Evolutionary conservation across 169 alveolate species (phyloP), one percentile per base, ranked within the genome.

Genomic region (Plasmodium blacklocki): DNA sequence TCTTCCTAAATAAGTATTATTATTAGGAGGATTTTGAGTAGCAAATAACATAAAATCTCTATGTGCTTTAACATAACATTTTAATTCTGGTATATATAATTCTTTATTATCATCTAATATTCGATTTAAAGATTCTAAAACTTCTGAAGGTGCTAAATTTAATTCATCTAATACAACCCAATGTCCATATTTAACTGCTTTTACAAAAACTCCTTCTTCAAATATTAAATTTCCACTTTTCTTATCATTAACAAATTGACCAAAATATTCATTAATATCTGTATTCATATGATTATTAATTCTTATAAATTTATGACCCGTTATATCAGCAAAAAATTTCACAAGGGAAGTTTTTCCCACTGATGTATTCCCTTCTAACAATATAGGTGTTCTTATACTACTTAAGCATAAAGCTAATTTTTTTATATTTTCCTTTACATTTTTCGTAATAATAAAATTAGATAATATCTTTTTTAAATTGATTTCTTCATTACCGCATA

Each of bases 321-420:
- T 96, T 5, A 97, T 92, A 29, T 93, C 95, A 0, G 99, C 98
- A 62, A 99, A 92, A 94, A 97, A 98, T 60, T 97, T 95, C 8
- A 99, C 99, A 73, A 99, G 90, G 7, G 99, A 96, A 9, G 99
- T 99, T 92, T 99, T 99, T 15, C 99, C 99, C 2, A 99, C 98
- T 7, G 99, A 97, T 14, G 99, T 99, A 1, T 99, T 99, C 1
- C 99, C 99, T 92, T 99, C 99, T 75, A 99, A 95, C 74, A 99
- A 95, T 18, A 99, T 96, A 3, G 99, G 99, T 56, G 98, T 97
- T 32, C 98, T 95, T 58, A 98, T 94, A 2, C 99, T 98, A 75
- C 97, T 95, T 78, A 97, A 86, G 62, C 98, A 95, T 62, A 99
- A 95, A 39, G 98, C 97, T 26, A 99, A 83, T 43, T 96, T 95